Percentiles rank a stretch among this genome's conserved stretches.
phyloP scores from a whole-genome alignment of 192 early-diverging fungal genomes.

The Backusella westeae region DNA sequence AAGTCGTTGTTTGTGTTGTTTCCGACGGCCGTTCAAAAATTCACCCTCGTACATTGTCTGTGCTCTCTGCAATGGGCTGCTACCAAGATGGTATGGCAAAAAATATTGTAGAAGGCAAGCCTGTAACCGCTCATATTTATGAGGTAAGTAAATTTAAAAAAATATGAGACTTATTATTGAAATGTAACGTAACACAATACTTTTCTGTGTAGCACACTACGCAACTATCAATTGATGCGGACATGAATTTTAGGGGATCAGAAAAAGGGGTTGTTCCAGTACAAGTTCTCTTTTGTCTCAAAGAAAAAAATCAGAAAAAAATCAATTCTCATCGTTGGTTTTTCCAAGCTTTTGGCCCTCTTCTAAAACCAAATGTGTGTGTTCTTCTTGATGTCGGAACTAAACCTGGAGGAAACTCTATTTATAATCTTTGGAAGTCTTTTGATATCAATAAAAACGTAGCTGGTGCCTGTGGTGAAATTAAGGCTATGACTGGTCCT shows the following conservation, averaged over 20 bases:
- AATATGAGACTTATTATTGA: constrained; percentile 2
- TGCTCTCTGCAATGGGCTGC: constrained; percentile 72
- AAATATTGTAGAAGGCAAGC: constrained; percentile 57
- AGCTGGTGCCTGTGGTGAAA: constrained; percentile 85
- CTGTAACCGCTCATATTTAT: constrained; percentile 69
- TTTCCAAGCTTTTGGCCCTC: constrained; percentile 59
- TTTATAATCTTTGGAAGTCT: constrained; percentile 78
- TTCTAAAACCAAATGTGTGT: constrained; percentile 59
- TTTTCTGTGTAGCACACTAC: constrained; percentile 46
- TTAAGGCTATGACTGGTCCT: constrained; percentile 62
- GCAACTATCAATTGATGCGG: constrained; percentile 54
- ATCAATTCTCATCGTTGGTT: constrained; percentile 65
- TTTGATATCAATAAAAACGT: constrained; percentile 73
- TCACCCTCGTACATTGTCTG: constrained; percentile 58
- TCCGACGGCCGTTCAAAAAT: constrained; percentile 76
- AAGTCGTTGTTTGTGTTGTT: constrained; percentile 76
- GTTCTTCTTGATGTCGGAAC: constrained; percentile 80
- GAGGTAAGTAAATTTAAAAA: constrained; percentile 33
- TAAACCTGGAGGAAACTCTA: constrained; percentile 61
- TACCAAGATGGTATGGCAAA: constrained; percentile 75
- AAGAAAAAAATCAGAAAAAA: constrained; percentile 70
- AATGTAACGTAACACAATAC: background rate
- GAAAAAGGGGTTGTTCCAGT: constrained; percentile 57
- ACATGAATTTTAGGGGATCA: constrained; percentile 48
- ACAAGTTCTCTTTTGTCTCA: constrained; percentile 77